Evolutionary conservation across 306 rosid species (phyloP), one percentile per base, ranked within the genome.

Genomic region (Astragalus membranaceus): DNA sequence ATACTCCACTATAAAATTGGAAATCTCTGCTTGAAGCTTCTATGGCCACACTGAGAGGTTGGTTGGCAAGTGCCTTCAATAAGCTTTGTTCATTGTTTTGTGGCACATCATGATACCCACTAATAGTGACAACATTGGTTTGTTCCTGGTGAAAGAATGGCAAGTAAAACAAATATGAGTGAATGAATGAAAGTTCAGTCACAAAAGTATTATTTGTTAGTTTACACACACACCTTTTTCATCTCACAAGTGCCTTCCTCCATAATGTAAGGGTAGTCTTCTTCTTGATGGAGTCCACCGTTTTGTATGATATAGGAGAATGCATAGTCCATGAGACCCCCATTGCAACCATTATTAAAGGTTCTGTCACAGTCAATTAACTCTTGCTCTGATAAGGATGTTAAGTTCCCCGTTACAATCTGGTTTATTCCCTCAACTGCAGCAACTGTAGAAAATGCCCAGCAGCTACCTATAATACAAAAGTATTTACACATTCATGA

Each of bases 1-100:
- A 74, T 77, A 94, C 96, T 85, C 96, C 99, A 8, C 90, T 86
- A 30, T 91, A 95, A 58, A 95, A 95, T 75, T 95, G 99, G 84
- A 95, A 89, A 78, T 91, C 95, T 69, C 92, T 85, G 64, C 81
- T 79, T 3, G 95, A 85, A 42, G 99, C 99, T 12, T 91, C 99
- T 47, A 95, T 87, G 41, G 93, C 97, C 11, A 95, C 82, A 42
- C 96, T 95, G 42, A 95, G 80, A 52, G 99, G 99, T 68, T 95
- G 99, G 74, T 87, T 84, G 69, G 95, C 96, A 59, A 91, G 83
- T 55, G 96, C 99, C 75, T 91, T 95, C 84, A 91, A 81, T 57
- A 95, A 72, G 75, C 88, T 85, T 47, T 75, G 84, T 78, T 95
- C 99, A 39, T 86, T 85, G 66, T 89, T 91, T 53, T 78, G 77